Base-by-base conservation (phyloP, 1,284 basidiomycete species). In the Anthracocystis walkeri region DNA sequence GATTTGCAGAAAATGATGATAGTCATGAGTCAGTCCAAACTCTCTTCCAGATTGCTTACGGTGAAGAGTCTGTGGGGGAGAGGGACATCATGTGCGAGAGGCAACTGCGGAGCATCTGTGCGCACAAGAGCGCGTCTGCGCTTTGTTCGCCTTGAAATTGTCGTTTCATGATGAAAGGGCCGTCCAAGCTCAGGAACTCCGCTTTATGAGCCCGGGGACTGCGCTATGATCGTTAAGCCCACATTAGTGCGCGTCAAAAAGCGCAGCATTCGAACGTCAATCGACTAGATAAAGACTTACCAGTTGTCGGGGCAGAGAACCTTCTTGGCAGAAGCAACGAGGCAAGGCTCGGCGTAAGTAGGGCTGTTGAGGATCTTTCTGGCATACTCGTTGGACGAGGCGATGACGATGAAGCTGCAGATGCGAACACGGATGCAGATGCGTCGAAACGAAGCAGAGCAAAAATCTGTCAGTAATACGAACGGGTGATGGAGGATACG, bases 301-400 rank as follows among this genome's bases (percentile, higher is more conserved):
- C 97, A 99, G 88, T 98, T 99, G 68, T 97, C 92, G 1, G 92
- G 89, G 67, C 90, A 88, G 44, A 99, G 89, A 59, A 99, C 89
- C 77, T 92, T 89, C 87, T 97, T 97, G 58, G 94, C 97, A 10
- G 94, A 93, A 77, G 95, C 89, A 42, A 97, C 94, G 20, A 99
- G 90, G 85, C 94, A 97, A 5, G 96, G 96, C 77, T 85, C 83
- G 16, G 82, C 69, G 49, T 80, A 84, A 2, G 65, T 75, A 23
- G 83, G 82, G 62, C 80, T 82, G 74, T 84, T 85, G 54, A 85
- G 78, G 50, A 85, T 85, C 74, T 83, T 85, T 51, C 83, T 77
- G 7, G 83, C 77, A 53, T 78, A 79, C 45, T 84, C 82, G 57
- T 78, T 84, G 10, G 82, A 84, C 3, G 82, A 84, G 10, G 82